A percentile compares a stretch with the other conserved stretches of the same genome.
These are phyloP conservation scores for Lathyrus aphaca DNA, from an alignment of 306 rosid genomes.

Conservation along the genomic window DNA sequence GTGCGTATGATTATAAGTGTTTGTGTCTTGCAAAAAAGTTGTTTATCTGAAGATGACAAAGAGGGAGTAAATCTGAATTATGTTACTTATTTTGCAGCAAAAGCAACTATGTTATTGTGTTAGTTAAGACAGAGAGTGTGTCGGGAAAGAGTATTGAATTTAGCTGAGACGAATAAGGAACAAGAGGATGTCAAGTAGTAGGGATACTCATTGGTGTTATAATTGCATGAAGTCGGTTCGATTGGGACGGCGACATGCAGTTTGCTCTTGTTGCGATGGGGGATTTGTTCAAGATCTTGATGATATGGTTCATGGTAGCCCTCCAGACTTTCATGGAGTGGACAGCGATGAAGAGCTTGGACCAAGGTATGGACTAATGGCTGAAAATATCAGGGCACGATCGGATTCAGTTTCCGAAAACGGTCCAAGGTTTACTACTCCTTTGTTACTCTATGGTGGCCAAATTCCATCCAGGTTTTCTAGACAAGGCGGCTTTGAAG, in stretches of 20 bases:
- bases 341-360: slow-evolving; percentile 48
- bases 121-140: slow-evolving; percentile 34
- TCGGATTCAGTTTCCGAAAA: slow-evolving; percentile 54
- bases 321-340: slow-evolving; percentile 45
- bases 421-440: slow-evolving; percentile 44
- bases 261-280: slow-evolving; percentile 57
- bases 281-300: slow-evolving; percentile 72
- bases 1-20: too few species aligned
- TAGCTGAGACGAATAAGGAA: slow-evolving; percentile 35
- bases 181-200: slow-evolving; percentile 62
- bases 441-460: slow-evolving; percentile 69
- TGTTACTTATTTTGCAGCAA: slow-evolving; percentile 38
- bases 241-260: slow-evolving; percentile 48
- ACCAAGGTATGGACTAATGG: slow-evolving; percentile 50
- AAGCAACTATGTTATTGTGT: slow-evolving; percentile 34
- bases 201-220: slow-evolving; percentile 74
- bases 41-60: too few species aligned
- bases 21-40: too few species aligned
- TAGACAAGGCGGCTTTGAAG: slow-evolving; percentile 64
- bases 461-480: slow-evolving; percentile 64
- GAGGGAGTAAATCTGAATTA: not conserved
- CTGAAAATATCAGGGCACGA: slow-evolving; percentile 35
- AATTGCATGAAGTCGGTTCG: slow-evolving; percentile 54
- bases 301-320: slow-evolving; percentile 46
- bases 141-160: slow-evolving; percentile 33